Evolutionary conservation across 2,329 filamentous ascomycete genomes (phyloP).

Genomic region (Monascus ruber): DNA sequence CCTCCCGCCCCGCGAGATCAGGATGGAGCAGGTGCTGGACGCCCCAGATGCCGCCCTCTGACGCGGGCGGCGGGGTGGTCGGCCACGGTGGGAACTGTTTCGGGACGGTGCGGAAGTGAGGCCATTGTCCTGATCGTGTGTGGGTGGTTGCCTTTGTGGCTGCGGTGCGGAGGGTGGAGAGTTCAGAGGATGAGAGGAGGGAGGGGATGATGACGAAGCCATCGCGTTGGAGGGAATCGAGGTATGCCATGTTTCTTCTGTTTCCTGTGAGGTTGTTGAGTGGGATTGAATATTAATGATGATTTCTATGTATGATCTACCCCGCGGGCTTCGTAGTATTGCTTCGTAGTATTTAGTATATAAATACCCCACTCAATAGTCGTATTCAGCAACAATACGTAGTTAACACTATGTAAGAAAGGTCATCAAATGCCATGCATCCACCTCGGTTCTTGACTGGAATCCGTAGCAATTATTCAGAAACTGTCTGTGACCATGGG

Average conservation of each 20-base stretch:
- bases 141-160: conserved; percentile 46
- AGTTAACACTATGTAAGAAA: too few species aligned
- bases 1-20: conserved; percentile 47
- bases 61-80: conserved; percentile 37
- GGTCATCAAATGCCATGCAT: too few species aligned
- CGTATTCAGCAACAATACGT: too few species aligned
- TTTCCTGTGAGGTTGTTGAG: too few species aligned
- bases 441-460: too few species aligned
- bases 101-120: conserved; percentile 68
- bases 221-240: conserved; percentile 51
- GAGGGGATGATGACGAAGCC: conserved; percentile 66
- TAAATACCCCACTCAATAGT: too few species aligned
- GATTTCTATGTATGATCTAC: too few species aligned
- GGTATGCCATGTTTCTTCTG: conserved; percentile 22
- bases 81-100: conserved; percentile 89
- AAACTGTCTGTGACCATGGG: too few species aligned
- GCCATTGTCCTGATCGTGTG: conserved; percentile 64
- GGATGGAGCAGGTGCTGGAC: conserved; percentile 78
- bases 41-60: conserved; percentile 65
- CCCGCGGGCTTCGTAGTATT: too few species aligned
- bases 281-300: too few species aligned
- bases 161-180: conserved; percentile 50
- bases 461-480: too few species aligned
- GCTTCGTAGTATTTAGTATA: too few species aligned
- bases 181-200: conserved; percentile 46